Base-by-base conservation (phyloP, 2,329 filamentous ascomycete genomes). In the Cordyceps fumosorosea region DNA sequence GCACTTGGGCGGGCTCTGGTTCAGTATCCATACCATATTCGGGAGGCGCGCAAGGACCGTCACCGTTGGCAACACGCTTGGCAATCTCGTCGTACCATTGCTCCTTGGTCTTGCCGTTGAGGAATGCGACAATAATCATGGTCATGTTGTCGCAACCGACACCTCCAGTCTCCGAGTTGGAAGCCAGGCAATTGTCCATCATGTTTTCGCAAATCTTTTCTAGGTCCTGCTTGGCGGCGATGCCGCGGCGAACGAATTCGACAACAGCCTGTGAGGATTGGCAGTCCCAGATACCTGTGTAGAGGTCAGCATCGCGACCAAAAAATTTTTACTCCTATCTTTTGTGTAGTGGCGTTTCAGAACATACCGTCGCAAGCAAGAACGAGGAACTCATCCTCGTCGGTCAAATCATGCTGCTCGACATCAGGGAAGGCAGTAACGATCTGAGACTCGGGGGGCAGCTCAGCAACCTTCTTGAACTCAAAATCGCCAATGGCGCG, bases 61-160 rank as follows among this genome's bases (percentile, higher is more conserved):
- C 95, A 77, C 93, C 95, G 75, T 93, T 93, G 70, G 93, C 91
- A 76, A 99, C 95, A 74, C 95, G 87, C 80, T 89, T 91, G 71
- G 89, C 91, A 75, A 99, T 89, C 80, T 93, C 89, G 72, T 97
- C 91, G 76, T 99, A 99, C 95, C 95, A 99, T 79, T 97, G 89
- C 73, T 97, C 93, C 84, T 96, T 96, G 69, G 87, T 90, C 82
- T 90, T 92, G 75, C 93, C 95, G 72, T 90, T 86, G 68, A 99
- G 84, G 73, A 99, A 86, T 68, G 89, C 95, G 72, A 99, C 80
- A 67, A 99, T 84, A 69, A 89, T 81, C 89, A 99, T 98, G 68
- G 95, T 99, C 95, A 99, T 99, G 82, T 99, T 99, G 81, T 99
- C 95, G 76, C 95, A 99, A 65, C 95, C 95, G 65, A 99, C 93